phyloP scores from a whole-genome alignment of 2,329 filamentous ascomycete species.

The Colletotrichum chrysophilum region DNA sequence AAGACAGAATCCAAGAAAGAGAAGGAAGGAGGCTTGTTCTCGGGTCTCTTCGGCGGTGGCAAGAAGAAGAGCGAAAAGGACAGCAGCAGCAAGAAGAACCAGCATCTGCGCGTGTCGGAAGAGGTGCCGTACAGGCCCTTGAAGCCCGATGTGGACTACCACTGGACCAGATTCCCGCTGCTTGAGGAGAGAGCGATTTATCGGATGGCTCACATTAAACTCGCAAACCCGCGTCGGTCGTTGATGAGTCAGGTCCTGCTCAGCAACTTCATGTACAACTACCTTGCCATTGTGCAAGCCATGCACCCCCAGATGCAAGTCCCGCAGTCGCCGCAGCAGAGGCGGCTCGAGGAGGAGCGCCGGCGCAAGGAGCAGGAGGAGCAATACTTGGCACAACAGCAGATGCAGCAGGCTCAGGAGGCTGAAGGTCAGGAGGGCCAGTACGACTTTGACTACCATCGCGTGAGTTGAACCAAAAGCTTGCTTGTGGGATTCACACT shows the following conservation, averaged over 20 bases:
- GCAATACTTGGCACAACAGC: conserved; percentile 50
- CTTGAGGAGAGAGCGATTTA: conserved; percentile 97
- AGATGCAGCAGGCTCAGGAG: conserved; percentile 49
- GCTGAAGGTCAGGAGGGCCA: conserved; percentile 51
- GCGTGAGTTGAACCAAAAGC: conserved; percentile 41
- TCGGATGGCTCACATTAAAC: conserved; percentile 97
- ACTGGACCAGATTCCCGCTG: conserved; percentile 94
- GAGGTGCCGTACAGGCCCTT: conserved; percentile 76
- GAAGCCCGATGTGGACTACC: conserved; percentile 90
- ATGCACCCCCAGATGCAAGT: conserved; percentile 97
- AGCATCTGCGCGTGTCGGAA: conserved; percentile 78
- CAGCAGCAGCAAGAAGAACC: conserved; percentile 73
- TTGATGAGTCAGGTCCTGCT: conserved; percentile 93
- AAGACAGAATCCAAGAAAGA: conserved; percentile 87
- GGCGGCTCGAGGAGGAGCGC: conserved; percentile 62
- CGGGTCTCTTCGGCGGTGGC: conserved; percentile 87
- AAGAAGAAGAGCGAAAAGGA: conserved; percentile 89
- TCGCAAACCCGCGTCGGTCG: conserved; percentile 93
- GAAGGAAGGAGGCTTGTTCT: conserved; percentile 91
- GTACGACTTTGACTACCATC: conserved; percentile 60
- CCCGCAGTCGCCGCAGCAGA: conserved; percentile 80
- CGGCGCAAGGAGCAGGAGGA: conserved; percentile 55
- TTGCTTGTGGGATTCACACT: not conserved
- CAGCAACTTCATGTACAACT: conserved; percentile 99
- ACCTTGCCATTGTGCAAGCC: conserved; percentile 96